Conservation (phyloP, 176 grass and related monocot genomes). For the Carex scoparia region DNA sequence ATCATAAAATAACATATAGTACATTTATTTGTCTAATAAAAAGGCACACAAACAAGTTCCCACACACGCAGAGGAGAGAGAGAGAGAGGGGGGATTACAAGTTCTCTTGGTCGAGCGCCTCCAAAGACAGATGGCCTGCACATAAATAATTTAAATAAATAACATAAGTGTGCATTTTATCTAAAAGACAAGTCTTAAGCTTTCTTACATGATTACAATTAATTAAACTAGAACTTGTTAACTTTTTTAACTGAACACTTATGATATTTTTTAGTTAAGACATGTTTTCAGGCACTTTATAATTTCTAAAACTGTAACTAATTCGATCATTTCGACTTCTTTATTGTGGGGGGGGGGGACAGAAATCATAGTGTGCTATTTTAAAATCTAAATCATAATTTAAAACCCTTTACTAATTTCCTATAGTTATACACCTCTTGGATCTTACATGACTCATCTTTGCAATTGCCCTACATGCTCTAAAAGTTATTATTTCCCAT, state of each 20-base stretch:
- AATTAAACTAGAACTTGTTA: not conserved
- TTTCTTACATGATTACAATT: not conserved
- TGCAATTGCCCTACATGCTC: not conserved
- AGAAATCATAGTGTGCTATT: not conserved
- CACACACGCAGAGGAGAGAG: not conserved
- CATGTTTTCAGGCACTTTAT: not conserved
- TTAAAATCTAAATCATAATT: not conserved
- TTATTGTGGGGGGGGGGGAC: not conserved
- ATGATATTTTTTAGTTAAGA: not conserved
- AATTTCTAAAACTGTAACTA: not conserved
- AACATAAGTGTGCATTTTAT: not conserved
- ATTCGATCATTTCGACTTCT: not conserved
- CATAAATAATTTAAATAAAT: slow-evolving; percentile 21
- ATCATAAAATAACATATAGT: not conserved
- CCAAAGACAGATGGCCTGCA: slow-evolving; percentile 74
- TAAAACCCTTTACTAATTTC: not conserved
- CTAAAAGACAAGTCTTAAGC: not conserved
- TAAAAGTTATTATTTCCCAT: not conserved
- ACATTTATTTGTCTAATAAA: slow-evolving; percentile 14
- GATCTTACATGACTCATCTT: not conserved
- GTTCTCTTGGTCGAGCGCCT: slow-evolving; percentile 82
- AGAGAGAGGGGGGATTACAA: slow-evolving; percentile 42
- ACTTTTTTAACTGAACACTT: not conserved
- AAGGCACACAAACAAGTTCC: not conserved
- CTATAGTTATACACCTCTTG: not conserved